Base-by-base conservation (phyloP, 2,329 filamentous ascomycete genomes). In the Blastomyces gilchristii region DNA sequence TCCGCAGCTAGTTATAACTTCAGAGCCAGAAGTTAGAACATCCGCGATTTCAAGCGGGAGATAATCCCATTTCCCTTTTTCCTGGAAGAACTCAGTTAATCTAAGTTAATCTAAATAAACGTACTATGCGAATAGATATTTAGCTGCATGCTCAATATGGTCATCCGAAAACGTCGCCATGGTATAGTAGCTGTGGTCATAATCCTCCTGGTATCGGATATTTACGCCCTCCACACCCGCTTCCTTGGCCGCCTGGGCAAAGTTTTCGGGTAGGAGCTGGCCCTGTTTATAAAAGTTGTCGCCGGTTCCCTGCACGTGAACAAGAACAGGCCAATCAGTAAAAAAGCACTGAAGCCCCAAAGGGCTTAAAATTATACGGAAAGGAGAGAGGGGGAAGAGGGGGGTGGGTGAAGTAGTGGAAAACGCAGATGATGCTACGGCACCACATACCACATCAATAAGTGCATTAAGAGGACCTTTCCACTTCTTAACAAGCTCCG, bases 121-220 rank as follows among this genome's bases (percentile, higher is more conserved):
- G 68, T 78, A 81, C 78, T 85, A 85, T 72, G 78, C 80, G 70
- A 84, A 80, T 63, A 97, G 79, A 73, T 91, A 87, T 81, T 94
- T 96, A 68, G 92, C 93, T 65, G 91, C 91, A 78, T 95, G 91
- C 71, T 90, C 87, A 68, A 97, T 83, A 77, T 99, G 94, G 70
- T 97, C 92, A 71, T 90, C 87, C 53, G 88, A 85, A 74, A 99
- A 99, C 18, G 86, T 86, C 45, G 92, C 87, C 81, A 99, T 95
- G 77, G 96, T 97, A 78, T 86, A 99, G 80, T 99, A 99, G 66
- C 91, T 96, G 79, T 99, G 94, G 75, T 99, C 94, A 73, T 99
- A 97, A 66, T 87, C 91, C 78, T 89, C 72, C 74, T 96, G 93
- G 80, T 93, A 94, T 71, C 93, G 85, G 67, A 97, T 78, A 62